Conservation (phyloP, 495 filamentous ascomycete species). For the Terfezia boudieri region DNA sequence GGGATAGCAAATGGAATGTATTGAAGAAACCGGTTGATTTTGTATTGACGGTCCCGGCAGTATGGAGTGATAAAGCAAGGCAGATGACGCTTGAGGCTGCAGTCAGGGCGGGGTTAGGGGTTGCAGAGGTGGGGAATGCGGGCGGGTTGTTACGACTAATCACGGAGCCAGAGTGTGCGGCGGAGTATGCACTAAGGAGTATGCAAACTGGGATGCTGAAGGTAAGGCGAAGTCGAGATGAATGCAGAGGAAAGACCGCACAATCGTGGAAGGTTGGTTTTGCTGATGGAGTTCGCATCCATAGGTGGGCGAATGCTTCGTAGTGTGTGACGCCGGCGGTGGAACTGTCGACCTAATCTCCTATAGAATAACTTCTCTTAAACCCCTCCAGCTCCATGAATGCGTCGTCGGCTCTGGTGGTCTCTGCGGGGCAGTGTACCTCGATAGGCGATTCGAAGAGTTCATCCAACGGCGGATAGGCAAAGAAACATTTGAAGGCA, state of each 20-base stretch:
- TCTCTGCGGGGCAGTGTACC: constrained; percentile 44
- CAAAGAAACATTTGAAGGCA: constrained; percentile 35
- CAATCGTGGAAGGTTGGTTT: background rate
- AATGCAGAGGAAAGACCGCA: background rate
- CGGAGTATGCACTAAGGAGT: constrained; percentile 30
- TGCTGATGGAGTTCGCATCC: background rate
- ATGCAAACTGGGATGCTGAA: constrained; percentile 31
- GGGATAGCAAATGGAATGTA: background rate
- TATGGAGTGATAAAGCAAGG: constrained; percentile 64
- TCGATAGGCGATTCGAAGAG: constrained; percentile 48
- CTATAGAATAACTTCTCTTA: constrained; percentile 29
- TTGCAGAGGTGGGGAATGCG: background rate
- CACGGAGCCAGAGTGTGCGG: constrained; percentile 29
- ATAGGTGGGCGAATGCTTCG: constrained; percentile 15
- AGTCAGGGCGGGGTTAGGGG: constrained; percentile 44
- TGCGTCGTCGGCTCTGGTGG: constrained; percentile 32
- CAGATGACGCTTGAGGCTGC: constrained; percentile 43
- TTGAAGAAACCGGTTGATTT: constrained; percentile 36
- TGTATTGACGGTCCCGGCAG: constrained; percentile 55
- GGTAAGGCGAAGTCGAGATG: constrained; percentile 3
- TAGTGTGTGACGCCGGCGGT: constrained; percentile 36
- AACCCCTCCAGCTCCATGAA: constrained; percentile 28
- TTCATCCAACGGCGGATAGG: constrained; percentile 37
- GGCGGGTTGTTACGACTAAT: constrained; percentile 17
- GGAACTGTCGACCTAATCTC: constrained; percentile 34